These are phyloP conservation scores for Patellifolia procumbens DNA, from an alignment of 179 eudicot genomes.

Conservation along the genomic window DNA sequence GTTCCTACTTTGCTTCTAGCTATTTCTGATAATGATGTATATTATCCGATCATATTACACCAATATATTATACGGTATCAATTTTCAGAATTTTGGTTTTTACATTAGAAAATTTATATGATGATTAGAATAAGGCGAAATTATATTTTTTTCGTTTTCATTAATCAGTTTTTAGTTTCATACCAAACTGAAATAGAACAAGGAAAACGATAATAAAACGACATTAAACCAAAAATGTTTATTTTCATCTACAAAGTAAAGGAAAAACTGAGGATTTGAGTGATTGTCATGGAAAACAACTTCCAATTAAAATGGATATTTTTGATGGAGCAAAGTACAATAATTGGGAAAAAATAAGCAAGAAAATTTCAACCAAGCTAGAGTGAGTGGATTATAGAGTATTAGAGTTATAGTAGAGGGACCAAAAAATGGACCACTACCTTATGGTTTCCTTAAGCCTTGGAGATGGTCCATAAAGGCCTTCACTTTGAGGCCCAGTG, in stretches of 20 bases:
- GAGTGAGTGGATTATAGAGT: slow-evolving; percentile 18
- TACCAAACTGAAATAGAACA: too few species aligned
- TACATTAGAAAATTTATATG: too few species aligned
- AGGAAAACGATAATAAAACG: too few species aligned
- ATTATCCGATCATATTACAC: too few species aligned
- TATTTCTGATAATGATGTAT: too few species aligned
- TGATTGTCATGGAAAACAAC: background rate
- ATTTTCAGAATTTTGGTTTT: too few species aligned
- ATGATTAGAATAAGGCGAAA: too few species aligned
- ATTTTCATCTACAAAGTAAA: background rate
- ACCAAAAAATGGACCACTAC: slow-evolving; percentile 37
- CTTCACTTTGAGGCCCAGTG: slow-evolving; percentile 24
- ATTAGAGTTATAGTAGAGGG: background rate
- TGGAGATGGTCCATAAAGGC: slow-evolving; percentile 43
- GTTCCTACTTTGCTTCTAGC: too few species aligned
- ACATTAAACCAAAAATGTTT: too few species aligned
- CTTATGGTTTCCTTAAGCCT: slow-evolving; percentile 27
- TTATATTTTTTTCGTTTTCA: too few species aligned
- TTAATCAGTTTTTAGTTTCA: too few species aligned
- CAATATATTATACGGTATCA: too few species aligned
- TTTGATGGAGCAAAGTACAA: slow-evolving; percentile 25
- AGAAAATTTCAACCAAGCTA: slow-evolving; percentile 5
- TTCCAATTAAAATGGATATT: background rate
- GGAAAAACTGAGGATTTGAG: background rate
- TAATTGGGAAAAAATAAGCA: slow-evolving; percentile 10